Conservation (phyloP, 306 rosid species). For the Fagus crenata region DNA sequence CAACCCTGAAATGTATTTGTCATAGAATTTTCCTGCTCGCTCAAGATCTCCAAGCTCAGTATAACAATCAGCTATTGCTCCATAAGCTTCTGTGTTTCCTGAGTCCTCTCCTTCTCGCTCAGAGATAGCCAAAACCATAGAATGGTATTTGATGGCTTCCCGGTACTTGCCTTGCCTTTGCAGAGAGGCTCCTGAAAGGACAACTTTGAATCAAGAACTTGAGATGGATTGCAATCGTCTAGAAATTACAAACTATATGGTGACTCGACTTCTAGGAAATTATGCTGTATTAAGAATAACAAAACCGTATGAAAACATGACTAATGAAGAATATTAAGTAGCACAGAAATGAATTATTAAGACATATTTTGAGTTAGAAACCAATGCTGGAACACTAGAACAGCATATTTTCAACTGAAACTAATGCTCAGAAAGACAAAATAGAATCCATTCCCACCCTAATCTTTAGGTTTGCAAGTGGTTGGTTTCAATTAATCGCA, state of each 20-base stretch:
- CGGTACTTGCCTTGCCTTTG: constrained; percentile 87
- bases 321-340: neutral
- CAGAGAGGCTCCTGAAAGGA: constrained; percentile 74
- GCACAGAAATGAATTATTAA: neutral
- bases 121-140: constrained; percentile 77
- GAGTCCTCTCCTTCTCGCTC: constrained; percentile 84
- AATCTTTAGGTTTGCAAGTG: neutral
- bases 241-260: neutral
- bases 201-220: neutral
- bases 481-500: neutral
- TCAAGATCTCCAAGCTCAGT: constrained; percentile 98
- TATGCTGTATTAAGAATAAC: neutral
- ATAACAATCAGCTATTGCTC: constrained; percentile 97
- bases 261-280: constrained; percentile 6
- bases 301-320: neutral
- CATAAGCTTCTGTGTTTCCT: constrained; percentile 88
- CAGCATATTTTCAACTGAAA: neutral
- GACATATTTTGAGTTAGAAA: neutral
- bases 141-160: constrained; percentile 85
- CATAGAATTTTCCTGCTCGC: constrained; percentile 76
- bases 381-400: neutral
- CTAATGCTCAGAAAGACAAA: neutral
- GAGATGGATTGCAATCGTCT: neutral
- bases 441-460: neutral
- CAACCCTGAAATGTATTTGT: constrained; percentile 71